Percentiles rank a stretch among this genome's conserved stretches.
Conservation (phyloP, 108 stramenopile genomes). For the Aureococcus anophagefferens region DNA sequence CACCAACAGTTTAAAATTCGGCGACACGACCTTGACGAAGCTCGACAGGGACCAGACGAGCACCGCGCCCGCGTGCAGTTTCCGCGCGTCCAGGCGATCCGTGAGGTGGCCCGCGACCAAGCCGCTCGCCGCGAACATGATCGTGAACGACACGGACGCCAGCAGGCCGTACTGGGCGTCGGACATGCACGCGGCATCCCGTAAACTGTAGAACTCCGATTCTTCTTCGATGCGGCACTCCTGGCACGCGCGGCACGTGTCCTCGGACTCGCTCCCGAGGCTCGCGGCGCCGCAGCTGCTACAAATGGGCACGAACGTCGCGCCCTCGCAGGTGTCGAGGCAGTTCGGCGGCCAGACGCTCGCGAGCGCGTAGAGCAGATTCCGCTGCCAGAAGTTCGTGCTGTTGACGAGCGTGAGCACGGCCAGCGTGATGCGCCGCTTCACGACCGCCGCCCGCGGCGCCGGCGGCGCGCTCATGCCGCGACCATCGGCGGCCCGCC, state of each 20-base stretch:
- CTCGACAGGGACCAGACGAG: slow-evolving; percentile 21
- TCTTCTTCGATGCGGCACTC: slow-evolving; percentile 6
- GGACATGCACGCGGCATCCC: slow-evolving; percentile 22
- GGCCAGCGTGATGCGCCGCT: background rate
- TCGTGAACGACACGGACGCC: slow-evolving; percentile 19
- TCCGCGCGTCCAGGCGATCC: slow-evolving; percentile 12
- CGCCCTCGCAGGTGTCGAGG: slow-evolving; percentile 16
- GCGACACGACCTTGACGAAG: slow-evolving; percentile 16
- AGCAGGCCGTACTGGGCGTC: slow-evolving; percentile 15
- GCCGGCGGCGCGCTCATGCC: too few relatives aligned
- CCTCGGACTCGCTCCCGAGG: slow-evolving; percentile 9
- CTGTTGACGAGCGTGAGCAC: slow-evolving; percentile 19
- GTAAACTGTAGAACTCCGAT: slow-evolving; percentile 19
- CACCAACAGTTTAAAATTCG: slow-evolving; percentile 11
- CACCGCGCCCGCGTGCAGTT: slow-evolving; percentile 20
- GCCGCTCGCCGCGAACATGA: slow-evolving; percentile 10
- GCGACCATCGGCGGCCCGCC: too few relatives aligned
- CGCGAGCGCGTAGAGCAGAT: slow-evolving; percentile 14
- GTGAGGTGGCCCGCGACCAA: slow-evolving; percentile 16
- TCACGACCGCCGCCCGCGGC: too few relatives aligned
- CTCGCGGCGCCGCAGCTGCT: slow-evolving; percentile 7
- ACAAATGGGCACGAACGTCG: slow-evolving; percentile 17
- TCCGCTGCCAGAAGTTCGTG: slow-evolving; percentile 25
- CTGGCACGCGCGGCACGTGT: slow-evolving; percentile 3
- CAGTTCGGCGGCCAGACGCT: slow-evolving; percentile 19